Evolutionary conservation across 352 stramenopile genomes (phyloP).

Genomic region (Pythium dissotocum): DNA sequence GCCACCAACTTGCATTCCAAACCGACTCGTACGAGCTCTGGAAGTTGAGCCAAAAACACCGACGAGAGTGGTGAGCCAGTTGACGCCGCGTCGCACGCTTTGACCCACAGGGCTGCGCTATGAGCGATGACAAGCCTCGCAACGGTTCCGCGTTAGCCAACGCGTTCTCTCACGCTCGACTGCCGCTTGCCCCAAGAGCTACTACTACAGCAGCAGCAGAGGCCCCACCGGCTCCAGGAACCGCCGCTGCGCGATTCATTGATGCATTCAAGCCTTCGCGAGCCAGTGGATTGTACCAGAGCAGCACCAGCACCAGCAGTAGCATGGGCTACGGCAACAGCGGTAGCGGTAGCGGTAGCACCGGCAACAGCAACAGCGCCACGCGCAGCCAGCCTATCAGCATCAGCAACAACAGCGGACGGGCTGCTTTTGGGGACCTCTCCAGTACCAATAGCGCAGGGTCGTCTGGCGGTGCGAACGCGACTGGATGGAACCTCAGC

Average conservation of each 20-base stretch:
- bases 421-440: not conserved
- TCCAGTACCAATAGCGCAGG: not conserved
- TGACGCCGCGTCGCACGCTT: not conserved
- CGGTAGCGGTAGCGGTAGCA: slow-evolving; percentile 6
- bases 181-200: not conserved
- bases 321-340: too few species aligned
- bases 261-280: slow-evolving; percentile 22
- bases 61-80: not conserved
- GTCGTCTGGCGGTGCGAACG: slow-evolving; percentile 1
- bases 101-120: not conserved
- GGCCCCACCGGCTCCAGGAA: not conserved
- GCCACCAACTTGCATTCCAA: not conserved
- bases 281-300: not conserved
- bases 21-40: not conserved
- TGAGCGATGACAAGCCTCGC: not conserved
- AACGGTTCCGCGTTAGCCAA: not conserved
- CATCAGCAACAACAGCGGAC: slow-evolving; percentile 13
- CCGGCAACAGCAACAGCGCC: not conserved
- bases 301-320: not conserved
- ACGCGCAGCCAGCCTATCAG: slow-evolving; percentile 30
- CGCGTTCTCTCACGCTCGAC: not conserved
- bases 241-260: slow-evolving; percentile 21
- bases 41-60: not conserved
- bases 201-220: not conserved
- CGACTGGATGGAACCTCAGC: slow-evolving; percentile 54